A percentile compares a stretch with the other conserved stretches of the same genome.
phyloP scores from a whole-genome alignment of 2,329 filamentous ascomycete genomes.

The Colletotrichum lini region DNA sequence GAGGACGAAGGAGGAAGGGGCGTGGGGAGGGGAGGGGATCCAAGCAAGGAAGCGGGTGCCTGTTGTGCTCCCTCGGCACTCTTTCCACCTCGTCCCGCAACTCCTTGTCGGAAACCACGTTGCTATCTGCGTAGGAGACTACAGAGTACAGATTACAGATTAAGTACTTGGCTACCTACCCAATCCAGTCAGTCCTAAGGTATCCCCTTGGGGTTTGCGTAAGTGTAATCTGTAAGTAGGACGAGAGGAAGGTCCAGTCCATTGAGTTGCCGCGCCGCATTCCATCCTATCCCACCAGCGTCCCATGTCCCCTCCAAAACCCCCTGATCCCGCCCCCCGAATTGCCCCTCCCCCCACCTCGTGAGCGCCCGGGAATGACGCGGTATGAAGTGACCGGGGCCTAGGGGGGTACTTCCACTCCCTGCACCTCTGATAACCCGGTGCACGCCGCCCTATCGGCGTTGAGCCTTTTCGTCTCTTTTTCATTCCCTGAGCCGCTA shows the following conservation, averaged over 20 bases:
- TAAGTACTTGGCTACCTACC: too few species aligned
- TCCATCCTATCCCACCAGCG: neutral
- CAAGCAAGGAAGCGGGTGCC: neutral
- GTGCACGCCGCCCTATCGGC: slow-evolving; percentile 25
- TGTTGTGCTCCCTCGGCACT: slow-evolving; percentile 15
- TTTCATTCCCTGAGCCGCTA: neutral
- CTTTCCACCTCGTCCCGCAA: slow-evolving; percentile 11
- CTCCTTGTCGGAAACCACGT: neutral
- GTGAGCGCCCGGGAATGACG: slow-evolving; percentile 38
- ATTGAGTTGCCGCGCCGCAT: slow-evolving; percentile 16
- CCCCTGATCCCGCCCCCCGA: neutral
- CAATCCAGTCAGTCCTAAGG: too few species aligned
- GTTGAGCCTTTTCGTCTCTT: slow-evolving; percentile 9
- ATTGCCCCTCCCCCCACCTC: slow-evolving; percentile 40
- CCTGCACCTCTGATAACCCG: slow-evolving; percentile 7
- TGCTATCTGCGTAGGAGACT: slow-evolving; percentile 1
- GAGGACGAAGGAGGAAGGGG: neutral
- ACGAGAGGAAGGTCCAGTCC: slow-evolving; percentile 36
- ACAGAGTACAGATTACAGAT: too few species aligned
- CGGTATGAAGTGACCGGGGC: neutral
- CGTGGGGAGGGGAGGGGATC: neutral
- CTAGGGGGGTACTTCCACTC: neutral
- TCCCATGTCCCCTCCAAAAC: slow-evolving; percentile 14
- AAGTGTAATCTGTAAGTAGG: neutral
- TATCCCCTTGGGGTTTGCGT: neutral